These are phyloP conservation scores for Haplosporangium sp. DNA, from an alignment of 371 early-diverging fungal genomes.

Conservation along the genomic window DNA sequence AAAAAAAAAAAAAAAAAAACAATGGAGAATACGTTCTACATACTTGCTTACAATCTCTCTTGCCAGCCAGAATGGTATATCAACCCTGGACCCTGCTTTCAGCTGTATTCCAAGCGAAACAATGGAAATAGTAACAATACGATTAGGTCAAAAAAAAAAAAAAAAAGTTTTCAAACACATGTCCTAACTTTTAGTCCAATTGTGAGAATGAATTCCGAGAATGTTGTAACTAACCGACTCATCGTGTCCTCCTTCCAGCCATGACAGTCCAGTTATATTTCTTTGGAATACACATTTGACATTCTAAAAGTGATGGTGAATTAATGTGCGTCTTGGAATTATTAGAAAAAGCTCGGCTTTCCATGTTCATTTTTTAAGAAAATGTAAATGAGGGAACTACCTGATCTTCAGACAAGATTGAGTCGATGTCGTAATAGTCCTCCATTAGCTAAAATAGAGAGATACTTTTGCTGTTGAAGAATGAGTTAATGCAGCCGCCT, in stretches of 20 bases:
- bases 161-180: background rate
- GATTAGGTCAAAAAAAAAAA: background rate
- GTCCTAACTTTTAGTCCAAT: background rate
- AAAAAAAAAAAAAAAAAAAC: background rate
- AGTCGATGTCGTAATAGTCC: constrained; percentile 68
- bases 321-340: background rate
- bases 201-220: background rate
- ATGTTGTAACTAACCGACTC: constrained; percentile 30
- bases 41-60: constrained; percentile 57
- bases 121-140: background rate
- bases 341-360: background rate
- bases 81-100: constrained; percentile 60
- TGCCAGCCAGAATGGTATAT: constrained; percentile 70
- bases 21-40: constrained; percentile 10
- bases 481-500: background rate
- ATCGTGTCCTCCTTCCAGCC: constrained; percentile 58
- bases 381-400: constrained; percentile 24
- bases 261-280: constrained; percentile 53
- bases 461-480: background rate
- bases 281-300: constrained; percentile 61
- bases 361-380: background rate
- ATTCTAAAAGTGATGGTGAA: constrained; percentile 9
- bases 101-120: constrained; percentile 36
- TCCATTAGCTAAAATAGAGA: constrained; percentile 35
- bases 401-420: constrained; percentile 69